Evolutionary conservation across 225 moss, liverwort and hornwort species (phyloP), one percentile per base, ranked within the genome.

Genomic region (Pseudisothecium myosuroides): DNA sequence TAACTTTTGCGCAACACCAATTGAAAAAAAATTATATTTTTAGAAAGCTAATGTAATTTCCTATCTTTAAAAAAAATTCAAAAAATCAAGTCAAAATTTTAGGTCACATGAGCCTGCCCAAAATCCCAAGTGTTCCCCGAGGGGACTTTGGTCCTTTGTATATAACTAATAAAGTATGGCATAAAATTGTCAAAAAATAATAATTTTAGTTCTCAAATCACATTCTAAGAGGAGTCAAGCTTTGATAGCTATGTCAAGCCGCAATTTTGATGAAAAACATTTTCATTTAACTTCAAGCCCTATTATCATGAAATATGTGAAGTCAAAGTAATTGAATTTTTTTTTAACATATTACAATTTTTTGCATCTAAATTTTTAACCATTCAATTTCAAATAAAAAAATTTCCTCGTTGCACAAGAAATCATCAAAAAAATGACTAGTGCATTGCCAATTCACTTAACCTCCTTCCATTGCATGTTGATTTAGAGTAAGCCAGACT

Each of bases 381-480:
- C 13, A 23, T n/a, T 68, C 13, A 0, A 67, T 23, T 68, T 68
- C 7, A 22, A 21, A 63, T 31, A 16, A 14, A 63, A 63, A 63
- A 63, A 15, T 29, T 31, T 31, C 63, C 0, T 29, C 23, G 7
- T 68, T n/a, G n/a, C 68, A n/a, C 7, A 6, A 31, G 21, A 68
- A 13, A 13, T 68, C 23, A 68, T 37, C 37, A 37, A 11, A 67
- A 11, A 67, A 67, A 67, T 67, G 22, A 68, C 22, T 22, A 68
- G 12, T 12, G 7, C 13, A n/a, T 23, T 39, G 31, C 31, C 8
- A 63, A 16, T 32, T 32, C 16, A 16, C 31, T 63, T 63, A 63
- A 62, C 7, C 8, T 31, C 8, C 5, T 16, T 31, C 4, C 23
- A 69, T 39, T 39, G 2, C 8, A 69, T 0, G 8, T 0, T 39